These are phyloP conservation scores for Ophiocordyceps camponoti-leonardi DNA, from an alignment of 2,329 filamentous ascomycete species.

Conservation along the genomic window DNA sequence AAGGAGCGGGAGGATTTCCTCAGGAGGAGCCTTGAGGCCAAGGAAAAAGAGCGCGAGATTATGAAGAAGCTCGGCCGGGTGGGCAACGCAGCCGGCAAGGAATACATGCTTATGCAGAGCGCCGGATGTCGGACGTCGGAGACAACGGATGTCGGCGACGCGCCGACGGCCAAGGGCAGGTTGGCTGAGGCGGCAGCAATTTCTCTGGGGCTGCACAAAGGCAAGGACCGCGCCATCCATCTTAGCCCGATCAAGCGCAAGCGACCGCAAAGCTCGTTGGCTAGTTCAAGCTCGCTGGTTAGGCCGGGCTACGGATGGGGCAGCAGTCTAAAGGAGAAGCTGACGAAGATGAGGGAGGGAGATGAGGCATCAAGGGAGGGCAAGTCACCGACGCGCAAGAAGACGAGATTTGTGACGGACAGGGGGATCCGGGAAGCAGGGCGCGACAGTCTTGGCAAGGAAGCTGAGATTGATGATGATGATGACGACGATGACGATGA, in stretches of 20 bases:
- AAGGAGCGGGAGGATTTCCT: constrained; percentile 48
- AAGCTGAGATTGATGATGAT: constrained; percentile 21
- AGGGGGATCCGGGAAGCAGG: constrained; percentile 65
- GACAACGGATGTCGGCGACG: background rate
- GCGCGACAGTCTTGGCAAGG: constrained; percentile 51
- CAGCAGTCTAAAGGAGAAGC: constrained; percentile 32
- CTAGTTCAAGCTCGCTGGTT: constrained; percentile 7
- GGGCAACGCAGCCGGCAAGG: constrained; percentile 48
- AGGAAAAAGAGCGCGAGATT: constrained; percentile 58
- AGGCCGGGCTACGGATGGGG: constrained; percentile 37
- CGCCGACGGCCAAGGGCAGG: constrained; percentile 4
- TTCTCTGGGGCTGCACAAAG: constrained; percentile 12
- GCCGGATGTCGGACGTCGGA: constrained; percentile 8
- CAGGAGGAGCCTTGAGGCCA: constrained; percentile 44
- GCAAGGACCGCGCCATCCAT: constrained; percentile 27
- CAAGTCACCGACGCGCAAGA: constrained; percentile 40
- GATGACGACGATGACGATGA: constrained; percentile 27
- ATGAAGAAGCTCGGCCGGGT: constrained; percentile 48
- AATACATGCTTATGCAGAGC: constrained; percentile 41
- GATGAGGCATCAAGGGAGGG: constrained; percentile 25
- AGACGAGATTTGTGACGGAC: constrained; percentile 64
- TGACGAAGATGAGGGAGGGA: constrained; percentile 44
- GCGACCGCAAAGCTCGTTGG: constrained; percentile 30
- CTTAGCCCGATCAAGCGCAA: constrained; percentile 46
- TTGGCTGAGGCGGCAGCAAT: constrained; percentile 15